Conservation (phyloP, 2,329 filamentous ascomycete genomes). For the Cytospora piceicola region DNA sequence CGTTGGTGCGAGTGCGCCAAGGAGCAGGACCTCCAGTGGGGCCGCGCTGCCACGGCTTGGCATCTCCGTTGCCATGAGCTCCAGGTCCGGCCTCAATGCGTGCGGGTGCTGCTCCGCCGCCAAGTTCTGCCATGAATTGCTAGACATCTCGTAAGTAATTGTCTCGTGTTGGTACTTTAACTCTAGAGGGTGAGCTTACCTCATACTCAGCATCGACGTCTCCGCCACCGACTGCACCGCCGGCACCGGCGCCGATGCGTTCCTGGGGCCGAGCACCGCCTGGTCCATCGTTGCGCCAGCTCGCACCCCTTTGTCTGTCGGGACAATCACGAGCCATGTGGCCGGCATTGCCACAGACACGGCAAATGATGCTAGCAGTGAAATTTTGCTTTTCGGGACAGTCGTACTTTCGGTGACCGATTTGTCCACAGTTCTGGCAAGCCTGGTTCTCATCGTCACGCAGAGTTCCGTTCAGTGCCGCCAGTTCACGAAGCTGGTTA, state of each 20-base stretch:
- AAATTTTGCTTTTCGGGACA: conserved; percentile 97
- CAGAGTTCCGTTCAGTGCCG: conserved; percentile 96
- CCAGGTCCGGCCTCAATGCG: conserved; percentile 86
- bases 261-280: conserved; percentile 57
- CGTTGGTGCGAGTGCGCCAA: conserved; percentile 67
- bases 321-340: conserved; percentile 99
- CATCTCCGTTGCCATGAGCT: conserved; percentile 58
- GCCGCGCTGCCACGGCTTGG: conserved; percentile 87
- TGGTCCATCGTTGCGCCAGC: conserved; percentile 82
- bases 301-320: conserved; percentile 85
- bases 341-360: conserved; percentile 94
- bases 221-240: conserved; percentile 8
- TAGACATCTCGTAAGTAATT: conserved; percentile 51
- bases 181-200: conserved; percentile 57
- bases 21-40: conserved; percentile 84
- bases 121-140: conserved; percentile 98
- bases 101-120: conserved; percentile 69
- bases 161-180: not conserved
- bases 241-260: conserved; percentile 74
- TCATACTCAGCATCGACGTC: conserved; percentile 93
- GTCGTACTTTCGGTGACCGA: conserved; percentile 98
- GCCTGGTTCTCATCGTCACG: conserved; percentile 99
- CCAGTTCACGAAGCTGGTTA: conserved; percentile 96
- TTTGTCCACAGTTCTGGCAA: conserved; percentile 99
- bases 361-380: conserved; percentile 99